Conservation (phyloP, 75 land plant genomes). For the Cunninghamia lanceolata region DNA sequence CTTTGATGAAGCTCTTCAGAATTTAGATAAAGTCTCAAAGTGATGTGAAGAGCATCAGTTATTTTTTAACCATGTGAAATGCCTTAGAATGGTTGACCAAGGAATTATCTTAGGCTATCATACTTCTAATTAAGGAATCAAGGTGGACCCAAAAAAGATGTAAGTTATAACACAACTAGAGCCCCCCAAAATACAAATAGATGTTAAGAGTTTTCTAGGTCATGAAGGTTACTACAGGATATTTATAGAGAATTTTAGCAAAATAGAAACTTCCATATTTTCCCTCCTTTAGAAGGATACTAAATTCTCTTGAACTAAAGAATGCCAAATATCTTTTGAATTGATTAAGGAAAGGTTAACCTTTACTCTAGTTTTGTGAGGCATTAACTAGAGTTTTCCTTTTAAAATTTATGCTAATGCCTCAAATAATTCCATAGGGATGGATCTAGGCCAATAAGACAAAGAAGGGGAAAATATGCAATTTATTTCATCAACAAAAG, state of each 20-base stretch:
- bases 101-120: not conserved
- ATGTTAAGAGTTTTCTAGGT: not conserved
- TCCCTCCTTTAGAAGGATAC: not conserved
- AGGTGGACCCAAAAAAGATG: constrained; percentile 7
- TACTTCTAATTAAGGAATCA: not conserved
- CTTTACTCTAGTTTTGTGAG: not conserved
- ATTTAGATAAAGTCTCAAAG: too few relatives aligned
- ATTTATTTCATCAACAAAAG: not conserved
- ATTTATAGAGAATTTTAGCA: not conserved
- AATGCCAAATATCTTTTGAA: constrained; percentile 4
- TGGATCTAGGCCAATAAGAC: not conserved
- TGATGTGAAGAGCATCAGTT: too few relatives aligned
- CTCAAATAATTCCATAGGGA: not conserved
- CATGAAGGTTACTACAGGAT: not conserved
- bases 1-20: too few relatives aligned
- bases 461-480: not conserved
- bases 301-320: not conserved
- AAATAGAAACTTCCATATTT: not conserved
- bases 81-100: too few relatives aligned
- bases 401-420: constrained; percentile 3
- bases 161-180: not conserved
- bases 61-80: too few relatives aligned
- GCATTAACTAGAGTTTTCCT: not conserved
- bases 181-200: not conserved
- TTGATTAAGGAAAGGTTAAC: not conserved